Conservation (phyloP, 208 protist genomes). For the Lotmaria passim region DNA sequence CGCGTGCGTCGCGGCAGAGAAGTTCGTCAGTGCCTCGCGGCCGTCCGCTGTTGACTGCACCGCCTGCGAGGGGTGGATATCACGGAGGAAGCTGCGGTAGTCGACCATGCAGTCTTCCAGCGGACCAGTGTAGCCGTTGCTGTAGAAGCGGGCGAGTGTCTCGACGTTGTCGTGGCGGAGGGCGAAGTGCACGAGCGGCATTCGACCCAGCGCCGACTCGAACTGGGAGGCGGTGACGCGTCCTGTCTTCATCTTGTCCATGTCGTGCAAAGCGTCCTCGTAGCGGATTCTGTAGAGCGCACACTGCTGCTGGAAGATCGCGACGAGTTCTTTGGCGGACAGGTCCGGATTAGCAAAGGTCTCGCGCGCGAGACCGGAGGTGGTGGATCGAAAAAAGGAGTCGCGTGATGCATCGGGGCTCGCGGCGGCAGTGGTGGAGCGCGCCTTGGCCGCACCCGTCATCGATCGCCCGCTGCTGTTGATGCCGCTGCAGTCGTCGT, state of each 20-base stretch:
- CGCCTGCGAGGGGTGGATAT: slow-evolving; percentile 58
- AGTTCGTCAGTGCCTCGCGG: slow-evolving; percentile 43
- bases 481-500: neutral
- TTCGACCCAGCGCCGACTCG: slow-evolving; percentile 73
- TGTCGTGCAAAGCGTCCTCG: slow-evolving; percentile 83
- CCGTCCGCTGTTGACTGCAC: slow-evolving; percentile 14
- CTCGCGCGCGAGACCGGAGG: slow-evolving; percentile 18
- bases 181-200: slow-evolving; percentile 78
- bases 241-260: slow-evolving; percentile 85
- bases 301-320: slow-evolving; percentile 68
- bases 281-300: slow-evolving; percentile 77
- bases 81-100: slow-evolving; percentile 76
- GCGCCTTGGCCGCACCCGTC: neutral
- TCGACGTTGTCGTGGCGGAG: slow-evolving; percentile 69
- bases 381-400: neutral
- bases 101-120: slow-evolving; percentile 43
- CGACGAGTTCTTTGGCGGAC: slow-evolving; percentile 55
- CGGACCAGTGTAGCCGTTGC: slow-evolving; percentile 14
- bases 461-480: neutral
- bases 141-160: slow-evolving; percentile 72
- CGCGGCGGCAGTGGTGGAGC: neutral
- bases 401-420: no score
- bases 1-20: slow-evolving; percentile 60
- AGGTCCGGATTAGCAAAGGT: slow-evolving; percentile 40
- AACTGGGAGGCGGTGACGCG: slow-evolving; percentile 83